Evolutionary conservation across 768 basidiomycete species (phyloP).

Genomic region (Kwoniella newhampshirensis): DNA sequence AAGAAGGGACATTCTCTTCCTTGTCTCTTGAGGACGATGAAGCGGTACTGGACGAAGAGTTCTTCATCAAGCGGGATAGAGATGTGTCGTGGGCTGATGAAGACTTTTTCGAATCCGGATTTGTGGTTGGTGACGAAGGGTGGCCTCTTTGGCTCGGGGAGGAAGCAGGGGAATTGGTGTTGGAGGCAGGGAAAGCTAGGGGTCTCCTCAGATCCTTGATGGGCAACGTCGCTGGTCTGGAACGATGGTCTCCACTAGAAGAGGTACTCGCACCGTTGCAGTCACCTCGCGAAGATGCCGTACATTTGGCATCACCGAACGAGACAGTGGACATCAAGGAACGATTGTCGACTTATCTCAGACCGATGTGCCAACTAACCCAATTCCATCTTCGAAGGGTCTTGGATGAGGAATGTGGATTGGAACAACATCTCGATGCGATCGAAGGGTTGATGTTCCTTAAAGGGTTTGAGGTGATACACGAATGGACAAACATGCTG

Average conservation of each 20-base stretch:
- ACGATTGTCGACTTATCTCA: slow-evolving; percentile 7
- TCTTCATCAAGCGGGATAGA: slow-evolving; percentile 35
- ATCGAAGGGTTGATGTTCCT: slow-evolving; percentile 40
- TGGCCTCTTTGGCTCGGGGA: slow-evolving; percentile 37
- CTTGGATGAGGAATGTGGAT: slow-evolving; percentile 42
- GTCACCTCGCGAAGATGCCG: neutral
- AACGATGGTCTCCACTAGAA: slow-evolving; percentile 14
- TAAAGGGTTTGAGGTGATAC: slow-evolving; percentile 19
- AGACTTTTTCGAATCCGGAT: slow-evolving; percentile 45
- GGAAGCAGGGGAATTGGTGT: slow-evolving; percentile 15
- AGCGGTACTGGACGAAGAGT: slow-evolving; percentile 29
- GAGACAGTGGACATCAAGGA: slow-evolving; percentile 7
- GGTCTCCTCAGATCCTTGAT: slow-evolving; percentile 30
- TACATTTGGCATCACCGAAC: neutral
- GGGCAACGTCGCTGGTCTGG: neutral
- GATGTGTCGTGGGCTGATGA: slow-evolving; percentile 48
- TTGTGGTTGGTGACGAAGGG: slow-evolving; percentile 24
- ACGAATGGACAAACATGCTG: slow-evolving; percentile 34
- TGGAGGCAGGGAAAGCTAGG: slow-evolving; percentile 44
- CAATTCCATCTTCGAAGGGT: slow-evolving; percentile 30
- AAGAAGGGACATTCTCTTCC: neutral
- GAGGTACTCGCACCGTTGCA: slow-evolving; percentile 4
- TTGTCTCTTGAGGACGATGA: slow-evolving; percentile 23
- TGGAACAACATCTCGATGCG: slow-evolving; percentile 44
- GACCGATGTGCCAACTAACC: slow-evolving; percentile 28